Evolutionary conservation across 2,329 filamentous ascomycete species (phyloP).

Genomic region (Colletotrichum sp.): DNA sequence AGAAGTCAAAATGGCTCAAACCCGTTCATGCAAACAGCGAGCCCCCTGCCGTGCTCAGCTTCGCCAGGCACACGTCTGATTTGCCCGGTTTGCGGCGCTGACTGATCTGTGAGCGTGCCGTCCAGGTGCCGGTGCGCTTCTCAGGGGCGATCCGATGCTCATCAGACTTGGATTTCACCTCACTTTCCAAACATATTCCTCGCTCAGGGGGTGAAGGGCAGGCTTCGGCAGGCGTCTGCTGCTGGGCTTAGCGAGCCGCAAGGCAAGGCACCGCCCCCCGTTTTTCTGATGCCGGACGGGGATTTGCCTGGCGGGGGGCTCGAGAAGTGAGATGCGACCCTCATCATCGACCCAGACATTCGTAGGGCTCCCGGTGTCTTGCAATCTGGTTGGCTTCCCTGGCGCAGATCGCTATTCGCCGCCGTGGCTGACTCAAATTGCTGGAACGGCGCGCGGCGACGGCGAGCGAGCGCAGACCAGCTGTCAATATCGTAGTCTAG

Average conservation of each 20-base stretch:
- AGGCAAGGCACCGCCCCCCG: background rate
- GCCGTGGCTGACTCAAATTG: background rate
- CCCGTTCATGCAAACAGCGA: conserved; percentile 4
- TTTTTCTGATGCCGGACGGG: conserved; percentile 9
- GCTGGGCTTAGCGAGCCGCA: conserved; percentile 8
- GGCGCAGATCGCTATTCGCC: conserved; percentile 14
- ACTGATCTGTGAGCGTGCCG: background rate
- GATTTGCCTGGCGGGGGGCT: background rate
- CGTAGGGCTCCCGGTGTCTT: background rate
- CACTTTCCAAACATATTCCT: background rate
- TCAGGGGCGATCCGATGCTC: conserved; percentile 1
- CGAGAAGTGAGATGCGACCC: conserved; percentile 7
- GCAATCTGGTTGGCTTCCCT: conserved; percentile 16
- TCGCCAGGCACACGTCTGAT: background rate
- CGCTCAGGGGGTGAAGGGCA: background rate
- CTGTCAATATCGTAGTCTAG: background rate
- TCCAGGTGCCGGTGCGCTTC: background rate
- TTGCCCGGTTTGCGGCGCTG: background rate
- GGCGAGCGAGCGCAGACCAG: background rate
- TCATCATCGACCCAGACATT: background rate
- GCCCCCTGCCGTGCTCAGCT: background rate
- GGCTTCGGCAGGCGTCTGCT: background rate
- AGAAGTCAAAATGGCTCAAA: conserved; percentile 14
- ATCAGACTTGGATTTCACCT: background rate
- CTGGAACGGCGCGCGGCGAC: background rate